Conservation (phyloP, 2,329 filamentous ascomycete species). For the Erysiphe neolycopersici region DNA sequence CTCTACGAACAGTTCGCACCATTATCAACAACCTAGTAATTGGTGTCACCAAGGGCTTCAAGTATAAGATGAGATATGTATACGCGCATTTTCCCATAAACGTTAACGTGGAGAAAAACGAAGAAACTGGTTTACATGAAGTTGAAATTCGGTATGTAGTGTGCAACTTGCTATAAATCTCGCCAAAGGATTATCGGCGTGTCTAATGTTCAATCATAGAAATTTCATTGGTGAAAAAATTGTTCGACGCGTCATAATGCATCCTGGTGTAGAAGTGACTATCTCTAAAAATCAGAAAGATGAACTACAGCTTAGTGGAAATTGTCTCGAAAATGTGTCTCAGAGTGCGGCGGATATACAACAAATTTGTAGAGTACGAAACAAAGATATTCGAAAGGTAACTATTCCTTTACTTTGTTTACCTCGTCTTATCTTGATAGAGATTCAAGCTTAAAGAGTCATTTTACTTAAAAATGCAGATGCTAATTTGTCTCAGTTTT, state of each 20-base stretch:
- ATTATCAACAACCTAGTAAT: conserved; percentile 98
- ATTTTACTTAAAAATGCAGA: neutral
- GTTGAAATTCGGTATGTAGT: conserved; percentile 80
- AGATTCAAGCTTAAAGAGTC: neutral
- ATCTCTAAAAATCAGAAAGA: conserved; percentile 88
- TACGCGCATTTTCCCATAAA: conserved; percentile 99
- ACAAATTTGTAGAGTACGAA: conserved; percentile 97
- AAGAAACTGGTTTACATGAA: conserved; percentile 63
- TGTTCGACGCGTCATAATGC: conserved; percentile 75
- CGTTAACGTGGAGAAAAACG: conserved; percentile 95
- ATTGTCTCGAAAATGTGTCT: conserved; percentile 92
- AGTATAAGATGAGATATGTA: conserved; percentile 99
- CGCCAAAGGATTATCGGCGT: neutral
- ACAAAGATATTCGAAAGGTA: conserved; percentile 99
- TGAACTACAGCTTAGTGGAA: conserved; percentile 77
- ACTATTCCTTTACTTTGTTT: conserved; percentile 5
- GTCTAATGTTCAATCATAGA: conserved; percentile 18
- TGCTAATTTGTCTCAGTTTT: conserved; percentile 35
- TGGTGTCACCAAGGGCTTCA: conserved; percentile 96
- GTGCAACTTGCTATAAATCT: neutral
- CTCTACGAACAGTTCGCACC: conserved; percentile 91
- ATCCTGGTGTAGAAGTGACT: conserved; percentile 70
- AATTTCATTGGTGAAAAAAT: conserved; percentile 99
- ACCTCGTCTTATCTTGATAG: neutral
- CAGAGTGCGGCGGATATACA: conserved; percentile 98